Evolutionary conservation across 805 yeast species (phyloP).

Genomic region (Sporopachydermia lactativora): DNA sequence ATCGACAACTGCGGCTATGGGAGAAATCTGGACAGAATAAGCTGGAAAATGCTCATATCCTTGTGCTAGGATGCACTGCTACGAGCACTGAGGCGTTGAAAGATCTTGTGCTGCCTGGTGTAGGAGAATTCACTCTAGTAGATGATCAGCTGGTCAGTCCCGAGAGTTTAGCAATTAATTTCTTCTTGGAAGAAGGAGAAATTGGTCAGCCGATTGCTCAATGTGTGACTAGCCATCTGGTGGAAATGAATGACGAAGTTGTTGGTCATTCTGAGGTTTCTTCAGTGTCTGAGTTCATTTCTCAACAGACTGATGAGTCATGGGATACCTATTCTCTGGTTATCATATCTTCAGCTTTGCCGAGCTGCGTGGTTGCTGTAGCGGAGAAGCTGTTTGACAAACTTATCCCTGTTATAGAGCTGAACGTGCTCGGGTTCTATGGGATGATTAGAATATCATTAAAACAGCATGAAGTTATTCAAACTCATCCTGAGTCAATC

Average conservation of each 20-base stretch:
- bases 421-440: conserved; percentile 47
- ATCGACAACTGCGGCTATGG: conserved; percentile 85
- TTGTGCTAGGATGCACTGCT: conserved; percentile 43
- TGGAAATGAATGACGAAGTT: conserved; percentile 50
- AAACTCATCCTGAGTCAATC: conserved; percentile 53
- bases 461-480: conserved; percentile 52
- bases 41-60: conserved; percentile 42
- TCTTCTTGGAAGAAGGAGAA: conserved; percentile 37
- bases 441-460: conserved; percentile 40
- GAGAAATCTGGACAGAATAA: conserved; percentile 57
- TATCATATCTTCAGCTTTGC: conserved; percentile 26
- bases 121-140: conserved; percentile 50
- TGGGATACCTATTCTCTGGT: conserved; percentile 40
- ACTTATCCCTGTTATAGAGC: conserved; percentile 40
- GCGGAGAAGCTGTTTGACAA: conserved; percentile 26
- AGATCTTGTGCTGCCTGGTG: conserved; percentile 65
- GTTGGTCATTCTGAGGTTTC: conserved; percentile 19
- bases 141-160: conserved; percentile 28
- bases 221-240: conserved; percentile 26
- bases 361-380: conserved; percentile 15
- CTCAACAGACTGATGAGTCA: conserved; percentile 8
- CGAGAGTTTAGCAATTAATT: conserved; percentile 41
- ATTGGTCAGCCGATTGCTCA: conserved; percentile 28
- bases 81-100: conserved; percentile 59
- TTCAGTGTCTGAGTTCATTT: not conserved